Base-by-base conservation (phyloP, 495 filamentous ascomycete species). In the Neurospora tetrasperma region DNA sequence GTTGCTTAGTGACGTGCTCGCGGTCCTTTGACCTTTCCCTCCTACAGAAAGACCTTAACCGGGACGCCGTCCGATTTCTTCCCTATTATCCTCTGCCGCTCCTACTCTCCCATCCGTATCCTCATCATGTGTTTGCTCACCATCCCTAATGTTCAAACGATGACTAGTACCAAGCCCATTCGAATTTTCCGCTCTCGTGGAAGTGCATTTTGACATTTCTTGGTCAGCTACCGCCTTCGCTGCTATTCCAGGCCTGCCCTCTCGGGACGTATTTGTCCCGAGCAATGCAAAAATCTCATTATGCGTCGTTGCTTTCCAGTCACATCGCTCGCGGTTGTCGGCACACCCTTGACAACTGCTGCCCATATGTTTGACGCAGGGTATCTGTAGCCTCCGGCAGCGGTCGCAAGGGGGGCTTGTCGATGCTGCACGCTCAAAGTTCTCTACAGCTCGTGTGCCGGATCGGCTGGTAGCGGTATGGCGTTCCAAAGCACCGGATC, bases 291-390 rank as follows among this genome's bases (percentile, higher is more conserved):
- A 41, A 3, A 11, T 41, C 1, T 18, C 93, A 0, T 89, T 88
- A 68, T 93, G 89, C 44, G 88, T 90, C 69, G 94, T 86, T 71
- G 90, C 88, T 73, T 89, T 90, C 93, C 93, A 97, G 31, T 87
- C 88, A 79, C 93, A 97, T 74, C 92, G 94, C 16, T 92, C 91
- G 77, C 96, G 93, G 80, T 95, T 94, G 80, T 91, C 92, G 2
- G 93, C 96, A 80, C 93, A 97, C 43, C 92, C 92, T 80, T 91
- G 87, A 79, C 93, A 97, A 31, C 93, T 92, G 0, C 92, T 95
- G 42, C 14, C 23, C 23, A 94, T 83, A 73, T 96, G 92, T 81
- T 95, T 96, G 44, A 93, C 81, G 70, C 93, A 97, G 72, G 92
- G 88, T 85, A 93, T 92, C 73, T 91, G 89, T 18, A 95, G 84